These are phyloP conservation scores for Cyclotella distinguenda DNA, from an alignment of 108 stramenopile genomes.

Conservation along the genomic window DNA sequence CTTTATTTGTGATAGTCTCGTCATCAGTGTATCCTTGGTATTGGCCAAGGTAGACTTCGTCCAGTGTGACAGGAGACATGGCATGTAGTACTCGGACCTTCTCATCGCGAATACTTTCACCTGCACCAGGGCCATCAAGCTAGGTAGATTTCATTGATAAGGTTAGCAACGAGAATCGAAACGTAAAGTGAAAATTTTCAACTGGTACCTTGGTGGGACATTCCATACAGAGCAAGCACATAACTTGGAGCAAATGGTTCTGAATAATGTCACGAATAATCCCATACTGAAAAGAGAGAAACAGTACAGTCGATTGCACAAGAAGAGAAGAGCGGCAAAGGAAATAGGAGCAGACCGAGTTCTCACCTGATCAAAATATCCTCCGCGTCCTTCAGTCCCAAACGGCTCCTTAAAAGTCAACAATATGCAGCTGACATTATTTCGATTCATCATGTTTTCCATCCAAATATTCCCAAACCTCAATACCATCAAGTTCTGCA, in stretches of 20 bases:
- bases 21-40: conserved; percentile 92
- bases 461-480: conserved; percentile 93
- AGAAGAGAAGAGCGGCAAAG: not conserved
- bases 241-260: conserved; percentile 93
- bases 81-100: conserved; percentile 92
- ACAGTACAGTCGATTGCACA: not conserved
- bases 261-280: conserved; percentile 95
- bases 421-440: conserved; percentile 70
- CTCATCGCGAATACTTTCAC: conserved; percentile 89
- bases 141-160: too few species aligned
- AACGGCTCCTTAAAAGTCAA: conserved; percentile 88
- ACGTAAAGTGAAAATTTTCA: too few species aligned
- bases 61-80: conserved; percentile 70
- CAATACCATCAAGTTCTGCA: conserved; percentile 90
- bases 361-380: conserved; percentile 86
- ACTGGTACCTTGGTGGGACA: conserved; percentile 76
- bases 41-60: conserved; percentile 92
- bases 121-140: conserved; percentile 63
- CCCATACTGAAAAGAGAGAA: conserved; percentile 57
- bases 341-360: not conserved
- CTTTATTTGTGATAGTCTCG: conserved; percentile 84
- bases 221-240: conserved; percentile 85
- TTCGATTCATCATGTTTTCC: conserved; percentile 86
- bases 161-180: too few species aligned
- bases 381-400: conserved; percentile 90